phyloP scores from a whole-genome alignment of 768 basidiomycete genomes.

The Tylopilus sp. region DNA sequence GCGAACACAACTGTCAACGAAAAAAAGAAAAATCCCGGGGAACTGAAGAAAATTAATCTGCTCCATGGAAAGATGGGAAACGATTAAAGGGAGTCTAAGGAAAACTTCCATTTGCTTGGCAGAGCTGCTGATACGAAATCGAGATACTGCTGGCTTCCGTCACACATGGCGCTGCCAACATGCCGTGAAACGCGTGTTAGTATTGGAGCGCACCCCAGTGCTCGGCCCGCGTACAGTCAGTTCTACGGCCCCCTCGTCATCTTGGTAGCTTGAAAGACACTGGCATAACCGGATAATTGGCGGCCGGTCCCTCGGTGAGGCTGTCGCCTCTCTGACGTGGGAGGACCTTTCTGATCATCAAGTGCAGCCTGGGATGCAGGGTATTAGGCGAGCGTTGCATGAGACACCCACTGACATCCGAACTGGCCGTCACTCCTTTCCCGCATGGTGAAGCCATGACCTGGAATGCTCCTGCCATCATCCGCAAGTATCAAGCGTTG shows the following conservation, averaged over 20 bases:
- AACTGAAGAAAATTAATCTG: no score
- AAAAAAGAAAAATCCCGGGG: neutral
- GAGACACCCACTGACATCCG: neutral
- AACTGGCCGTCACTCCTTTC: slow-evolving; percentile 2
- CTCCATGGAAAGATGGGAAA: neutral
- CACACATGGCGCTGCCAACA: neutral
- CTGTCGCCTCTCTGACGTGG: neutral
- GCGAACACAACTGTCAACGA: neutral
- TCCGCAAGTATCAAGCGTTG: slow-evolving; percentile 4
- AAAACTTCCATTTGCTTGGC: neutral
- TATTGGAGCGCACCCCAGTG: neutral
- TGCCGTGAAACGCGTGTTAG: neutral
- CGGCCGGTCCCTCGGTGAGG: neutral
- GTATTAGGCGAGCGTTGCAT: no score
- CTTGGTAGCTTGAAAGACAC: neutral
- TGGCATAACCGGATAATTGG: neutral
- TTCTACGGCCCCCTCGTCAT: neutral
- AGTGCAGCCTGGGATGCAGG: no score
- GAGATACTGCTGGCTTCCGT: neutral
- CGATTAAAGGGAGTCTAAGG: neutral
- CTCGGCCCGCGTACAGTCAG: neutral
- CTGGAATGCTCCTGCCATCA: slow-evolving; percentile 1
- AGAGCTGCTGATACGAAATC: neutral
- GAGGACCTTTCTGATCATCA: neutral
- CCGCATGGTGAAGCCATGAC: slow-evolving; percentile 8